Evolutionary conservation across 768 basidiomycete genomes (phyloP).

Genomic region (Candolleomyces efflorescens): DNA sequence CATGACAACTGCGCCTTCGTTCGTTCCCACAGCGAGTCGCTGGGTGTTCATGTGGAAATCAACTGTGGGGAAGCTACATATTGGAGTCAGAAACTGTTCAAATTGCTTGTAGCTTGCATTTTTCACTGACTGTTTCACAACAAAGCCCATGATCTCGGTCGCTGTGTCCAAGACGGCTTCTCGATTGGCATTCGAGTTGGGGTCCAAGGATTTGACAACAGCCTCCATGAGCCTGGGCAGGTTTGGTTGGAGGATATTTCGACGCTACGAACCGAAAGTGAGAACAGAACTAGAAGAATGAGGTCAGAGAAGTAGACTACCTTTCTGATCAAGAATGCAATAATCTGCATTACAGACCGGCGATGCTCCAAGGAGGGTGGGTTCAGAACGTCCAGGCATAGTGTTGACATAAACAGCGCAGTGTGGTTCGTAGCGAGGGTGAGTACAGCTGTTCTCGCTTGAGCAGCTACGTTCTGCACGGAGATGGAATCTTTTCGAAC

Average conservation of each 20-base stretch:
- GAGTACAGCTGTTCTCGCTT: constrained; percentile 80
- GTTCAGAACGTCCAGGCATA: constrained; percentile 85
- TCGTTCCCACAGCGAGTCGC: constrained; percentile 88
- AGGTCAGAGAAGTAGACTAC: constrained; percentile 28
- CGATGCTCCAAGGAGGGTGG: constrained; percentile 72
- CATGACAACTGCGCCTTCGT: constrained; percentile 92
- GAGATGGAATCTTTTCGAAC: constrained; percentile 65
- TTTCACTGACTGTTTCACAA: constrained; percentile 79
- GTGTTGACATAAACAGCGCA: constrained; percentile 88
- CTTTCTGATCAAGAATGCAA: constrained; percentile 92
- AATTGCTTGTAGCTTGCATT: background rate
- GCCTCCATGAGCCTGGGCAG: constrained; percentile 88
- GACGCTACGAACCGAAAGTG: constrained; percentile 48
- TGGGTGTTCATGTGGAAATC: constrained; percentile 89
- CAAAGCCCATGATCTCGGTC: constrained; percentile 89
- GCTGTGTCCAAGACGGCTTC: constrained; percentile 89
- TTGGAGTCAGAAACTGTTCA: constrained; percentile 20
- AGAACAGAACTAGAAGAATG: background rate
- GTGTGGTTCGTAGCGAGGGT: constrained; percentile 83
- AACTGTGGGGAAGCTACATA: constrained; percentile 72
- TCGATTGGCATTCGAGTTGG: constrained; percentile 68
- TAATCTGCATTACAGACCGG: constrained; percentile 86
- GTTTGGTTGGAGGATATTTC: constrained; percentile 78
- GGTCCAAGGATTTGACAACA: constrained; percentile 94
- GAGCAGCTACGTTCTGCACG: constrained; percentile 63